These are phyloP conservation scores for Beverwykella pulmonaria DNA, from an alignment of 495 filamentous ascomycete species.

Conservation along the genomic window DNA sequence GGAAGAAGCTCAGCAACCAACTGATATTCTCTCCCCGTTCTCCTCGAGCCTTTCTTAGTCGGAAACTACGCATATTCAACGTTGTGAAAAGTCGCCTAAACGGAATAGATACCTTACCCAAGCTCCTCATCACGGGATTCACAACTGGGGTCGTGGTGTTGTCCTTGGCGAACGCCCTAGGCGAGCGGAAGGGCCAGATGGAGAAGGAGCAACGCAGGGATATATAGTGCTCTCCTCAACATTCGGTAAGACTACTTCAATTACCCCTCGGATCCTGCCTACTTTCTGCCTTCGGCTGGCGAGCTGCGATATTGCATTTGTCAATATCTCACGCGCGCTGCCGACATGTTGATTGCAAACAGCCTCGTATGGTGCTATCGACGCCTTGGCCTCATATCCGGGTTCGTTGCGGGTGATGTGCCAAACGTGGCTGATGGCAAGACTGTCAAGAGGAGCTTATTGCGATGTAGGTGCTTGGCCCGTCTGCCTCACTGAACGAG, in stretches of 20 bases:
- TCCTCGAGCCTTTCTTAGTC: background rate
- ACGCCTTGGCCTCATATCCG: slow-evolving; percentile 3
- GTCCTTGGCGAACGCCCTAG: background rate
- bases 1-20: too few species aligned
- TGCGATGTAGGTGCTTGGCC: background rate
- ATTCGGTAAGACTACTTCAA: background rate
- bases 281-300: background rate
- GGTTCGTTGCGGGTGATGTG: background rate
- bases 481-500: background rate
- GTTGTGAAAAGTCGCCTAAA: too few species aligned
- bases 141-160: too few species aligned
- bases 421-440: background rate
- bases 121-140: background rate
- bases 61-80: background rate
- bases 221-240: background rate
- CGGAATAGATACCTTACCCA: background rate
- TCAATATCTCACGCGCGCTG: background rate
- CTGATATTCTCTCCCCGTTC: too few species aligned
- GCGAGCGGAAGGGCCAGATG: background rate
- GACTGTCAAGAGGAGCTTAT: slow-evolving; percentile 3
- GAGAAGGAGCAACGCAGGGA: background rate
- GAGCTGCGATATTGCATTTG: background rate
- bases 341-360: background rate
- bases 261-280: background rate
- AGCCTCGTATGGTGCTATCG: background rate